Conservation (phyloP, 2,329 filamentous ascomycete genomes). For the Cladophialophora yegresii region DNA sequence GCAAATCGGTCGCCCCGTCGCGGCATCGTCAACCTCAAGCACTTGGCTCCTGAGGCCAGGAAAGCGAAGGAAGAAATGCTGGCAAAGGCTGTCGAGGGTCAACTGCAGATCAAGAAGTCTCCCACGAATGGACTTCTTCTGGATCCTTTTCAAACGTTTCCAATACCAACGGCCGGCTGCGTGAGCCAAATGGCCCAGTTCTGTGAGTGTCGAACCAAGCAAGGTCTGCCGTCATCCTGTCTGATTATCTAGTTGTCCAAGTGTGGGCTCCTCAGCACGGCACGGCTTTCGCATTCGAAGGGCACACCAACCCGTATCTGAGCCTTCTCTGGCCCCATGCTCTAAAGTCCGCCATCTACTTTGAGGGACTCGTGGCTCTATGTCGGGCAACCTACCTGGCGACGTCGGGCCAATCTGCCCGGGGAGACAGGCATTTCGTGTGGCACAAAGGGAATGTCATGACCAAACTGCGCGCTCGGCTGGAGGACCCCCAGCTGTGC, state of each 20-base stretch:
- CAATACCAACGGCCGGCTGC: conserved; percentile 15
- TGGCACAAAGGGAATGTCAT: conserved; percentile 21
- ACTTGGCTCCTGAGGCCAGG: conserved; percentile 8
- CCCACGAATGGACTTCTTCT: conserved; percentile 18
- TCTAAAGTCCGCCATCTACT: conserved; percentile 20
- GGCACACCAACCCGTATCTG: conserved; percentile 25
- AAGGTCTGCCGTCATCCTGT: background rate
- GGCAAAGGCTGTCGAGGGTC: conserved; percentile 15
- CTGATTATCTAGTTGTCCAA: conserved; percentile 21
- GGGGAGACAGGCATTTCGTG: conserved; percentile 15
- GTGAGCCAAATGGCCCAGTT: conserved; percentile 22
- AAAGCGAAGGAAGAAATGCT: conserved; percentile 11
- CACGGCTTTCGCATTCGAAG: conserved; percentile 22
- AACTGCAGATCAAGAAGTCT: conserved; percentile 13
- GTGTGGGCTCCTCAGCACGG: conserved; percentile 29
- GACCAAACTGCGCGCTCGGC: conserved; percentile 18
- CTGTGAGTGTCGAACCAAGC: conserved; percentile 14
- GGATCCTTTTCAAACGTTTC: conserved; percentile 25
- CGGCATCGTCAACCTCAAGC: conserved; percentile 1
- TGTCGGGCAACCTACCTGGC: conserved; percentile 21
- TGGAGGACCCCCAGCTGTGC: conserved; percentile 17
- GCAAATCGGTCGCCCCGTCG: conserved; percentile 10
- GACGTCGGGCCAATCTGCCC: conserved; percentile 13
- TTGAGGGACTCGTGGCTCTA: conserved; percentile 22
- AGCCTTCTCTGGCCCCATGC: conserved; percentile 26